Evolutionary conservation across 805 yeast species (phyloP).

Genomic region (Pichia phayaonensis): DNA sequence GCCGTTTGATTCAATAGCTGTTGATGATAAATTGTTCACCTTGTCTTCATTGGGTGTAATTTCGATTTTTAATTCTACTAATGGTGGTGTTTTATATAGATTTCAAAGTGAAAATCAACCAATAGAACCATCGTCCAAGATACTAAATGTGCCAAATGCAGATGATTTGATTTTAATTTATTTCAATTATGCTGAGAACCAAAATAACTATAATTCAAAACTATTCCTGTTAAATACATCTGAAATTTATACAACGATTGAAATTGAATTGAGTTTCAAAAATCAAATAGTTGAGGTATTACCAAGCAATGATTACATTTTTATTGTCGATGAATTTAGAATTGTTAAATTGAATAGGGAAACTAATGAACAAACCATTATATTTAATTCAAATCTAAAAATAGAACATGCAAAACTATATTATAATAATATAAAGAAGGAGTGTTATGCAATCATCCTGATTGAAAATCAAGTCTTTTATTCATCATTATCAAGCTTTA

Average conservation of each 20-base stretch:
- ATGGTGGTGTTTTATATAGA: slow-evolving; percentile 26
- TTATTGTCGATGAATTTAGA: slow-evolving; percentile 7
- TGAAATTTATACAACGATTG: slow-evolving; percentile 8
- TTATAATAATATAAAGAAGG: neutral
- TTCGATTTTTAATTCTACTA: slow-evolving; percentile 19
- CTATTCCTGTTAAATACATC: slow-evolving; percentile 17
- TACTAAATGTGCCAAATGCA: slow-evolving; percentile 7
- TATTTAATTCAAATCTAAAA: neutral
- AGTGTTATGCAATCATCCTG: neutral
- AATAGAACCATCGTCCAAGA: slow-evolving; percentile 5
- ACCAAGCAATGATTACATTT: neutral
- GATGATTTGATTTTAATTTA: slow-evolving; percentile 12
- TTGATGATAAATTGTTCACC: slow-evolving; percentile 16
- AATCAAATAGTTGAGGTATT: slow-evolving; percentile 13
- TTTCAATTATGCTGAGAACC: slow-evolving; percentile 11
- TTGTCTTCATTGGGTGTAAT: slow-evolving; percentile 24
- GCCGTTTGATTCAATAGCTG: slow-evolving; percentile 15
- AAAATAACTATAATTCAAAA: slow-evolving; percentile 5
- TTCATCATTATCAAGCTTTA: neutral
- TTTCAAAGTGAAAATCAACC: slow-evolving; percentile 19
- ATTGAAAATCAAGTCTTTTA: neutral
- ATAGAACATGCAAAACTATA: neutral
- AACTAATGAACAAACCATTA: neutral
- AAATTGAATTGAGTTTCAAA: slow-evolving; percentile 14
- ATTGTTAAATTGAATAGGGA: slow-evolving; percentile 6